Base-by-base conservation (phyloP, 768 basidiomycete species). In the Coprinopsis cinerea region DNA sequence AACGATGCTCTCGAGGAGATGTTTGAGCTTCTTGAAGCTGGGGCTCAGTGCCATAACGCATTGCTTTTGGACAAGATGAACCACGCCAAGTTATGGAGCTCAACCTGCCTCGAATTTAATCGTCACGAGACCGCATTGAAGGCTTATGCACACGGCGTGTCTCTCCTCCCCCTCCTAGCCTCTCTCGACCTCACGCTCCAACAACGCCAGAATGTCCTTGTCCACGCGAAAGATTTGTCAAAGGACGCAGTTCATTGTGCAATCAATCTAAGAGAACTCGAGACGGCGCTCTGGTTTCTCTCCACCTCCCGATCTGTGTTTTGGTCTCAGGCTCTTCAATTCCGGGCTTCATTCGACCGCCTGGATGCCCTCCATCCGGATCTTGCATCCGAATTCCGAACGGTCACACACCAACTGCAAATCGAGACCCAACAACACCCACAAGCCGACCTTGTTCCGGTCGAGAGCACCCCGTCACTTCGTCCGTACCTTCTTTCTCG, bases 281-380 rank as follows among this genome's bases (percentile, higher is more conserved):
- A 45, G 26, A 25, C 22, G n/a, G 44, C 44, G 17, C 23, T 45
- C 17, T 15, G n/a, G 4, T 45, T 26, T 22, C 24, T 30, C 15
- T 45, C 44, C 22, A 45, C 44, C 17, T 20, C 15, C 15, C 22
- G 26, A 3, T 45, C 44, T 4, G 15, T 45, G 11, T 45, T 45
- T 30, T 45, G 44, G 44, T 45, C 44, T 15, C 44, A 45, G 44
- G 30, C 7, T 11, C 44, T 45, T 11, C 13, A 45, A 5, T 14
- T 39, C 2, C 47, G 34, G 11, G 23, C 23, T n/a, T 22, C 41
- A 4, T 4, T 43, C 23, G 41, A 43, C 17, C n/a, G 23, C 15
- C 41, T 43, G 2, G 41, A 5, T 14, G 4, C 3, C 2, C 14
- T 43, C 17, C 15, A 43, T 13, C 41, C 41, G 4, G 41, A 9